Evolutionary conservation across 2,329 filamentous ascomycete species (phyloP), one percentile per base, ranked within the genome.

Genomic region (Colletotrichum somersetense): DNA sequence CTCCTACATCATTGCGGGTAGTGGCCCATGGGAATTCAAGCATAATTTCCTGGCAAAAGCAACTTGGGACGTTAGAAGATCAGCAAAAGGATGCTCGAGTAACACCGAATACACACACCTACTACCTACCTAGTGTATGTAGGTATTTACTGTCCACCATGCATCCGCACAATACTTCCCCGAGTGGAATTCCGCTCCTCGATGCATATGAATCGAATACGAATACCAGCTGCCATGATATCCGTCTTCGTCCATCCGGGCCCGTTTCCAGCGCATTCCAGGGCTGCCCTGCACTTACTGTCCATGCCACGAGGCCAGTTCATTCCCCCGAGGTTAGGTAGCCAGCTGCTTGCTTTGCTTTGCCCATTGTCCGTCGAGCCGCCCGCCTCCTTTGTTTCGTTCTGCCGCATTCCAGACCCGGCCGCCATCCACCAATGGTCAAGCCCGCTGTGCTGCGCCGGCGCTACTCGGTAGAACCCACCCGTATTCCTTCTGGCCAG

Each of bases 241-340:
- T 52, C 44, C 2, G 14, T 46, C 35, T 57, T 42, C 12, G 23
- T 23, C 50, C 14, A 62, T 20, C 53, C 59, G 46, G 46, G 66
- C n/a, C 66, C 69, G 66, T 69, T 69, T 69, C 44, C 66, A 56
- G 48, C 26, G 59, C 66, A 65, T 70, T 72, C 61, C 55, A 72
- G 20, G 26, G 18, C 59, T 30, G 38, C 61, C 26, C 26, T 26
- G 26, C 26, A 26, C 26, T 26, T 3, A 42, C 53, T 65, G 55
- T 53, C 66, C 23, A 69, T 48, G 70, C 66, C 48, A 69, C 59
- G 69, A 72, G 69, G 66, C 59, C 33, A 50, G 40, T 33, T 38
- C 59, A 59, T 72, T 72, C 58, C 30, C 44, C 14, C 20, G 52
- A 38, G 16, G 35, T 23, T 20, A 23, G 68, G 58, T 46, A 69